Conservation (phyloP, 208 protist genomes). For the Trypanosoma conorhini region DNA sequence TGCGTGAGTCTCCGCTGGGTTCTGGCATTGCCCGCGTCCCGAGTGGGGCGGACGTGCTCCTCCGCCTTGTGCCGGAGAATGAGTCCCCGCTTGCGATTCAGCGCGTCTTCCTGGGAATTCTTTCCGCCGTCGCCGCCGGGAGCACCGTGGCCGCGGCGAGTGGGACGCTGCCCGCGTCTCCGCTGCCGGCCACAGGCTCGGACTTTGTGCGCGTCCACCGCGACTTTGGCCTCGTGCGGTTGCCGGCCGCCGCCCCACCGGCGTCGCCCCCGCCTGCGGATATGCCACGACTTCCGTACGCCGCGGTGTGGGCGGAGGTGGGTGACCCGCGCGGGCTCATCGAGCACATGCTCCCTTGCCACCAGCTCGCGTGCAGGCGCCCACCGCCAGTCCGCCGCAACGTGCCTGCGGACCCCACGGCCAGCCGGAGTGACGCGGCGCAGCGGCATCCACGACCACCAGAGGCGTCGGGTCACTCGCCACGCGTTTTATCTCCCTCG, state of each 20-base stretch:
- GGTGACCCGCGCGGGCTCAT: conserved; percentile 3
- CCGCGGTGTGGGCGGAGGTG: neutral
- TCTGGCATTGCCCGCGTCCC: too few relatives aligned
- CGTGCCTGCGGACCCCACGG: neutral
- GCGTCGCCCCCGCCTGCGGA: neutral
- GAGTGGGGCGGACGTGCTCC: too few relatives aligned
- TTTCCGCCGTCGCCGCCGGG: neutral
- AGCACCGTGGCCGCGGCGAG: too few relatives aligned
- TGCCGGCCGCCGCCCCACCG: neutral
- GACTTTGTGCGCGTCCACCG: conserved; percentile 4
- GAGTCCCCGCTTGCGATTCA: conserved; percentile 2
- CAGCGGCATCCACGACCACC: too few relatives aligned
- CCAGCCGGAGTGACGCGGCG: conserved; percentile 2
- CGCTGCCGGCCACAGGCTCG: neutral
- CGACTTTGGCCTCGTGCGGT: conserved; percentile 6
- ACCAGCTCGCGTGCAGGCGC: conserved; percentile 7
- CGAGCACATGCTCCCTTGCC: conserved; percentile 5
- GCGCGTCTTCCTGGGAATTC: conserved; percentile 9
- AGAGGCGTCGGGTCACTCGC: too few relatives aligned
- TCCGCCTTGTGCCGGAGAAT: conserved; percentile 9
- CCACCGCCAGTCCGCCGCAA: neutral
- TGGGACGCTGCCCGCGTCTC: too few relatives aligned
- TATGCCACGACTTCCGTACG: conserved; percentile 5
- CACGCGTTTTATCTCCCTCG: neutral
- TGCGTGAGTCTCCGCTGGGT: neutral